Conservation (phyloP, 306 rosid species). For the Elaeagnus macrophylla region DNA sequence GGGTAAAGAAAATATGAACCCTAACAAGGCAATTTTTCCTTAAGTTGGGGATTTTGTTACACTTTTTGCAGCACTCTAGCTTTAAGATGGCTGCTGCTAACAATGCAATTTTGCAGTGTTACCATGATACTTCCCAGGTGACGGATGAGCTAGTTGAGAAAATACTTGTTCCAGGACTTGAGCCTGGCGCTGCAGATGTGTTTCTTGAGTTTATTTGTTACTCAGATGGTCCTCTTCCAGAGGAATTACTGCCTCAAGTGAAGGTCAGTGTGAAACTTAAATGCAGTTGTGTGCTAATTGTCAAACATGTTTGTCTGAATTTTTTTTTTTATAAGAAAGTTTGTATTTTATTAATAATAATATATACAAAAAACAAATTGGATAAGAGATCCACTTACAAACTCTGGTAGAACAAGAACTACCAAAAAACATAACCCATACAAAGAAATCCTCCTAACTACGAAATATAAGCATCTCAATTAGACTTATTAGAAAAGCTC, state of each 20-base stretch:
- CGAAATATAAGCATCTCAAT: no score
- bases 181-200: slow-evolving; percentile 87
- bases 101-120: slow-evolving; percentile 53
- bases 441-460: no score
- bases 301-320: background rate
- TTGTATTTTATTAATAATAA: no score
- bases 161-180: slow-evolving; percentile 84
- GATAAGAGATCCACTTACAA: no score
- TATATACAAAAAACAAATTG: no score
- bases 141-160: slow-evolving; percentile 76
- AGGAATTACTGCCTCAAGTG: slow-evolving; percentile 75
- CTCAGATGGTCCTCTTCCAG: slow-evolving; percentile 95
- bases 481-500: no score
- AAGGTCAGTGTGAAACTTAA: slow-evolving; percentile 44
- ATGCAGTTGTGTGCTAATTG: slow-evolving; percentile 5
- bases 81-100: slow-evolving; percentile 10
- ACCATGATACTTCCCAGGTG: slow-evolving; percentile 79
- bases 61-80: background rate
- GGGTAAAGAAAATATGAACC: no score
- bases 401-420: no score
- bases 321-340: no score
- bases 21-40: no score
- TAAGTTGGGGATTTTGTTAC: background rate
- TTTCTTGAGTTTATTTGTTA: slow-evolving; percentile 93
- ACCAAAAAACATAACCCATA: no score